Base-by-base conservation (phyloP, 805 yeast genomes). In the Wickerhamiella kazuoi region DNA sequence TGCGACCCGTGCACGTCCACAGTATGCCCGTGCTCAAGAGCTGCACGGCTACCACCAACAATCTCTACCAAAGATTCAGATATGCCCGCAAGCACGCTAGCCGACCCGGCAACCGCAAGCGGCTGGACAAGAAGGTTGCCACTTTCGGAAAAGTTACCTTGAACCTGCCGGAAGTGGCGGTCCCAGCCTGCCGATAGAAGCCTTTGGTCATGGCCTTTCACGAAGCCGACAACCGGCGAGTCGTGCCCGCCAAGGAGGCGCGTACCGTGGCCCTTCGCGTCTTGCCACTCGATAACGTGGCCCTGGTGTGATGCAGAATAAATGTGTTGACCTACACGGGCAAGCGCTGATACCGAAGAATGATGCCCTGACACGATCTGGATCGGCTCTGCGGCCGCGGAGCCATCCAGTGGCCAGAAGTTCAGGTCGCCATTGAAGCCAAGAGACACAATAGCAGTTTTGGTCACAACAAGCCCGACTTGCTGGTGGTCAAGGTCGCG, bases 231-330 rank as follows among this genome's bases (percentile, higher is more conserved):
- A 34, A 87, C 68, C 45, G 77, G 68, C 47, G 84, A 83, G 1
- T 69, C 53, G 56, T 86, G 96, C 2, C 61, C 67, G 13, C 52
- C 49, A 9, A 37, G 40, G 2, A 67, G 48, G 9, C 61, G 49
- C 1, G 40, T 36, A 9, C 68, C 67, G 6, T 62, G 55, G 15
- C 65, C 61, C 1, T 52, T 41, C 2, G 50, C 43, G 2, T 47
- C 46, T 6, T 63, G 43, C 93, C 95, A 82, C 41, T 64, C 54
- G 34, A 70, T 57, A 8, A 86, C 57, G 30, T 70, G 62, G 23
- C 97, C 97, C 55, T 87, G 96, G 41, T 78, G 74, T 24, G 87
- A 76, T 15, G 94, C 95, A 2, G 86, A 68, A 42, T 62, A 58
- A 7, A 74, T 39, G 6, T 41, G 18, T 8, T 41, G 45, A 9